Conservation (phyloP, 192 early-diverging fungal species). For the Linnemannia exigua region DNA sequence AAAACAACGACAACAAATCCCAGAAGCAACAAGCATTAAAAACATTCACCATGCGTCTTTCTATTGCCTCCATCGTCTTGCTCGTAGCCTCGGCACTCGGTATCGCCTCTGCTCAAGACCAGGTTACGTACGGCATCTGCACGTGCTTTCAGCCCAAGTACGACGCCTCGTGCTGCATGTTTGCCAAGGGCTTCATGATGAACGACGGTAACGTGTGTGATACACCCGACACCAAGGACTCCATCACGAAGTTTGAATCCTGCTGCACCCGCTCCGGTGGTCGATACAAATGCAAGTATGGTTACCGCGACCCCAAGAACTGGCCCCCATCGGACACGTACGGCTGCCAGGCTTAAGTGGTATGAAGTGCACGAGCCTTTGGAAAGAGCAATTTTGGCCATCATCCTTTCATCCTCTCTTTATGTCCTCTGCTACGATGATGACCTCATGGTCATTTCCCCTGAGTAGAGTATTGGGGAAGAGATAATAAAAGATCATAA, state of each 20-base stretch:
- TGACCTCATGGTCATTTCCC: neutral
- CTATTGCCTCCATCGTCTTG: constrained; percentile 24
- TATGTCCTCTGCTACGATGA: neutral
- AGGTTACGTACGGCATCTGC: constrained; percentile 32
- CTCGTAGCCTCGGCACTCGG: constrained; percentile 10
- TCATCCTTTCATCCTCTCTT: neutral
- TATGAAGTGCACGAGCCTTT: neutral
- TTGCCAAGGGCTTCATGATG: constrained; percentile 11
- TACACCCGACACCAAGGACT: neutral
- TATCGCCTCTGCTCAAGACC: neutral
- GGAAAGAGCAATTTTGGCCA: neutral
- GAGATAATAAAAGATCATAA: neutral
- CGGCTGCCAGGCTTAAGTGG: constrained; percentile 15
- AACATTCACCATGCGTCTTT: constrained; percentile 26
- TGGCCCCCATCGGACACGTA: constrained; percentile 30
- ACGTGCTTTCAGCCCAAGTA: constrained; percentile 45
- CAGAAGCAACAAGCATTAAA: no score
- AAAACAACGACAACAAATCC: no score
- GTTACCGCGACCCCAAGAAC: constrained; percentile 24
- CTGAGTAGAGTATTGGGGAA: neutral
- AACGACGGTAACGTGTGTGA: constrained; percentile 26
- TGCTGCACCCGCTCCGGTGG: constrained; percentile 42
- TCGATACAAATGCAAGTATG: constrained; percentile 39
- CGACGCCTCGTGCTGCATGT: constrained; percentile 51
- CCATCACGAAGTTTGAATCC: neutral